A percentile compares a stretch with the other conserved stretches of the same genome.
These are phyloP conservation scores for Sphagnum contortum DNA, from an alignment of 225 moss, liverwort and hornwort genomes.

Conservation along the genomic window DNA sequence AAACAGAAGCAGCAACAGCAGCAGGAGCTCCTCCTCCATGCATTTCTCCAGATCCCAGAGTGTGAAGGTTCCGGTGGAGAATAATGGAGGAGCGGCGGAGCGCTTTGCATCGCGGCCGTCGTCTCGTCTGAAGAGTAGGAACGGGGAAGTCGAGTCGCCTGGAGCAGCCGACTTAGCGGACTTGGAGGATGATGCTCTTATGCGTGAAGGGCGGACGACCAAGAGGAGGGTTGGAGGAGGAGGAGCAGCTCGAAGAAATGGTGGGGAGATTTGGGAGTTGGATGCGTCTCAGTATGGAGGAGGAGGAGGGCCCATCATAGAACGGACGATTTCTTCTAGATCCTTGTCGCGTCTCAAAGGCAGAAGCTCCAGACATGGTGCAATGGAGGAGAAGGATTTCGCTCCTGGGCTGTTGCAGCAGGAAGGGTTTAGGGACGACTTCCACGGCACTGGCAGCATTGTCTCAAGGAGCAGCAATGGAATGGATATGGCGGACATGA, in stretches of 20 bases:
- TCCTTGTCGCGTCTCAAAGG: constrained; percentile 26
- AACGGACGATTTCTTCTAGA: constrained; percentile 18
- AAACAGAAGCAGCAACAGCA: too few relatives aligned
- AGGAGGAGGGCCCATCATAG: constrained; percentile 7
- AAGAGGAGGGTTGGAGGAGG: constrained; percentile 30
- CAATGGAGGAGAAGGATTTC: constrained; percentile 8
- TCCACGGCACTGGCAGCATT: constrained; percentile 4
- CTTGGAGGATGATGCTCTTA: constrained; percentile 15
- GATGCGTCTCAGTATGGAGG: constrained; percentile 8
- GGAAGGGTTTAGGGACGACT: constrained; percentile 10
- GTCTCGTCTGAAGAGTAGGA: constrained; percentile 30
- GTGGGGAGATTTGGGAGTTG: constrained; percentile 22
- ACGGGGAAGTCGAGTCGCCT: constrained; percentile 20
- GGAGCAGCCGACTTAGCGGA: constrained; percentile 37
- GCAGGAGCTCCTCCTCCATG: too few relatives aligned
- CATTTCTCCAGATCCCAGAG: constrained; percentile 33
- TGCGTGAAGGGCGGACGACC: constrained; percentile 14
- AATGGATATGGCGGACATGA: constrained; percentile 16
- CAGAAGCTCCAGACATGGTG: constrained; percentile 16
- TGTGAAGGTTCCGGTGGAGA: constrained; percentile 26
- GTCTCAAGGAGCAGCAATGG: constrained; percentile 14
- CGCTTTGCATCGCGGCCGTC: constrained; percentile 26
- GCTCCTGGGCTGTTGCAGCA: constrained; percentile 10
- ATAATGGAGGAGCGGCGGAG: constrained; percentile 32
- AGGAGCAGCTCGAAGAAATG: constrained; percentile 29